Evolutionary conservation across 2,329 filamentous ascomycete genomes (phyloP), one percentile per base, ranked within the genome.

Genomic region (Escovopsis sp.): DNA sequence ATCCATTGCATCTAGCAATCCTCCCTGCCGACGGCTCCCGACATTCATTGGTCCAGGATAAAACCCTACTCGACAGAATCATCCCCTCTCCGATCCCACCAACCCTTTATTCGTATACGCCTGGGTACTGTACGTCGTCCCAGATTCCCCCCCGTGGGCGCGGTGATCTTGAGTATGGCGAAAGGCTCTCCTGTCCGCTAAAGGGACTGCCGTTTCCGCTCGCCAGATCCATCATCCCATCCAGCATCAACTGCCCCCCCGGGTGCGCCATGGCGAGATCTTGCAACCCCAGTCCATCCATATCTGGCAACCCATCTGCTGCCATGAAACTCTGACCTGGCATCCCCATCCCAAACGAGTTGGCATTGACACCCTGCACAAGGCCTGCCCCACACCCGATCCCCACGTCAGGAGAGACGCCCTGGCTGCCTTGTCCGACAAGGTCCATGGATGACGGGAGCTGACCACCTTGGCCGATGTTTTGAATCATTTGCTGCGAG

Each of bases 141-240:
- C 55, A 60, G 43, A 47, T 52, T 23, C 49, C 52, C 40, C 47
- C 43, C 41, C 55, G 52, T 37, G 53, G 46, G 36, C 59, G 58
- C 32, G 61, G 59, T 30, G 60, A 62, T 39, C 56, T 54, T 18
- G 55, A 52, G 45, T 59, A 64, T 8, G 56, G 57, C 30, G 60
- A 62, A 26, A 52, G 45, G 4, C 59, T 59, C 35, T 58, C 61
- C 36, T 62, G 59, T 6, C 57, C 60, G 38, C 57, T 58, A 36
- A 59, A 64, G 4, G 60, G 59, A 45, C 59, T 62, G n/a, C 52
- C 55, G 41, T 58, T 55, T 11, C 53, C 54, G 38, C 55, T 60
- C 28, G 54, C 53, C n/a, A 55, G 52, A 33, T 55, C 53, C 43
- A 60, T 51, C 40, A 59, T 55, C 32, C 52, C 47, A 9, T 58